Evolutionary conservation across 2,329 filamentous ascomycete species (phyloP).

Genomic region (Delphinella strobiligena): DNA sequence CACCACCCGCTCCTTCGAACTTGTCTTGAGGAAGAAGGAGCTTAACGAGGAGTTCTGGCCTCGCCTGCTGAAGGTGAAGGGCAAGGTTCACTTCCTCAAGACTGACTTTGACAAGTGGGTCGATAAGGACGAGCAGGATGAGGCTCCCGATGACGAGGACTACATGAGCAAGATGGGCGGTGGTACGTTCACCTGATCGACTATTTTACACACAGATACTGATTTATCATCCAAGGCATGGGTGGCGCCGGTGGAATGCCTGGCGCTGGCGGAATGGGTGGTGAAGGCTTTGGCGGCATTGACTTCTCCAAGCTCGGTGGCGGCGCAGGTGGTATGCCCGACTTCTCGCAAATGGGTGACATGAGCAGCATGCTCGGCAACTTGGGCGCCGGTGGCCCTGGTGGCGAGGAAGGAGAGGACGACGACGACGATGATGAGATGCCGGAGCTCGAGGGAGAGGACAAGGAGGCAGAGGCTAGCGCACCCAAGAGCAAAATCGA

Average conservation of each 20-base stretch:
- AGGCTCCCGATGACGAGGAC: constrained; percentile 67
- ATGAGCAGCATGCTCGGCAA: not conserved
- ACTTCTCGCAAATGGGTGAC: constrained; percentile 16
- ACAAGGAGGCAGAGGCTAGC: constrained; percentile 31
- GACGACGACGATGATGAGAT: constrained; percentile 61
- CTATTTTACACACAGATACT: not conserved
- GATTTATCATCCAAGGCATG: constrained; percentile 13
- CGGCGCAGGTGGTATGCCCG: constrained; percentile 21
- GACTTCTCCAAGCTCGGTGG: constrained; percentile 82
- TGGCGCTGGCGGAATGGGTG: constrained; percentile 44
- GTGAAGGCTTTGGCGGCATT: constrained; percentile 72
- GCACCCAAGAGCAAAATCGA: constrained; percentile 29
- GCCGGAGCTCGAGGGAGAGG: constrained; percentile 59
- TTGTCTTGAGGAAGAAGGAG: constrained; percentile 95
- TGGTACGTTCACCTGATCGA: constrained; percentile 11
- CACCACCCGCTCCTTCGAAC: constrained; percentile 74
- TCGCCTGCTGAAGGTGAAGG: constrained; percentile 75
- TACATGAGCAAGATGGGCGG: constrained; percentile 39
- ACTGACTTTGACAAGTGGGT: constrained; percentile 97
- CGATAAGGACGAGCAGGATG: constrained; percentile 96
- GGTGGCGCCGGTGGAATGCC: constrained; percentile 33
- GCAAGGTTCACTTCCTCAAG: constrained; percentile 82
- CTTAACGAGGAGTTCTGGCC: constrained; percentile 93
- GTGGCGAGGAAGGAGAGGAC: constrained; percentile 12
- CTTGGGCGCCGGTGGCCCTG: constrained; percentile 15